Evolutionary conservation across 2,329 filamentous ascomycete genomes (phyloP).

Genomic region (Fusarium pseudonygamai): DNA sequence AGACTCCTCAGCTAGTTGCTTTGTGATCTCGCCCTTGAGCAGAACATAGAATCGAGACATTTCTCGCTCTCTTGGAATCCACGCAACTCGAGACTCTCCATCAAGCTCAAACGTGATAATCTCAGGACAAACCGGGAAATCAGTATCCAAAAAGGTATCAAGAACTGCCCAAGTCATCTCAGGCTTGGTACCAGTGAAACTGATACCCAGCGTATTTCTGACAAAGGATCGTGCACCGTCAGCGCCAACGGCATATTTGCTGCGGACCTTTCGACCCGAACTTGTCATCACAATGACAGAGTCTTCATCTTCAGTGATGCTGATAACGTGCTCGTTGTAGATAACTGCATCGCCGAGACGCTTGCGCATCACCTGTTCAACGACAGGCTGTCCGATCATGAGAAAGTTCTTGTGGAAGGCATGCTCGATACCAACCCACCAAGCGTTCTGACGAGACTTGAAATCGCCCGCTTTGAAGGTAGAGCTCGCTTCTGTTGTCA

Average conservation of each 20-base stretch:
- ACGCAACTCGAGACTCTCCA: conserved; percentile 57
- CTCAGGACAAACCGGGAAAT: conserved; percentile 56
- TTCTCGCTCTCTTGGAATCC: conserved; percentile 59
- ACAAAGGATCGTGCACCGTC: conserved; percentile 62
- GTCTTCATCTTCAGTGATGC: conserved; percentile 67
- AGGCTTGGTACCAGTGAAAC: conserved; percentile 57
- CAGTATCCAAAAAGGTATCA: conserved; percentile 59
- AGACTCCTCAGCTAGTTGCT: conserved; percentile 52
- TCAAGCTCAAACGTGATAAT: conserved; percentile 59
- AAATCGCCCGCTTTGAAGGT: conserved; percentile 58
- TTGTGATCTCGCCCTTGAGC: conserved; percentile 56
- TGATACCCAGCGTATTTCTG: conserved; percentile 51
- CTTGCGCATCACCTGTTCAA: conserved; percentile 52
- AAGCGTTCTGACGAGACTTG: conserved; percentile 57
- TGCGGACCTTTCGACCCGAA: conserved; percentile 46
- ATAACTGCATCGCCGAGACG: conserved; percentile 47
- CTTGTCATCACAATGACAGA: conserved; percentile 50
- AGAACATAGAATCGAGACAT: conserved; percentile 59
- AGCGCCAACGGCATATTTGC: conserved; percentile 59
- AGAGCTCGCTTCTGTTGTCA: conserved; percentile 51
- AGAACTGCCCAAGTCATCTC: conserved; percentile 61
- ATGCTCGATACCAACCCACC: conserved; percentile 58
- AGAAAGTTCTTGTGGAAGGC: conserved; percentile 58
- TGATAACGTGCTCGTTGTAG: conserved; percentile 51
- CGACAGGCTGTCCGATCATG: conserved; percentile 60